phyloP scores from a whole-genome alignment of 2,329 filamentous ascomycete species.

The Penicillium palitans region DNA sequence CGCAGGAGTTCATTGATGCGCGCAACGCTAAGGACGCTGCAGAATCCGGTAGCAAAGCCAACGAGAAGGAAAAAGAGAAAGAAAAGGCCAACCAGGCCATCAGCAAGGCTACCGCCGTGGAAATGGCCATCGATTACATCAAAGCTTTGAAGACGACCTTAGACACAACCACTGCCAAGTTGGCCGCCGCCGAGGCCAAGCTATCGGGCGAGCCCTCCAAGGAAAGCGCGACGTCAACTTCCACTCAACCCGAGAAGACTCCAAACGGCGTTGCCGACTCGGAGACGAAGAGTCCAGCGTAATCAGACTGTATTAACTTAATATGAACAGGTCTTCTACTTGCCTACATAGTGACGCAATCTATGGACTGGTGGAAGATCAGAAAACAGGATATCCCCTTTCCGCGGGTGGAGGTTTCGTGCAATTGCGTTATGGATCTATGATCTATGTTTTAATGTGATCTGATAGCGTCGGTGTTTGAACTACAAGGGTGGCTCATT shows the following conservation, averaged over 20 bases:
- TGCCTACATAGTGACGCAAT: background rate
- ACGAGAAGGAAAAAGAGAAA: constrained; percentile 53
- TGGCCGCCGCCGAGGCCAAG: constrained; percentile 63
- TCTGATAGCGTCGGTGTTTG: constrained; percentile 12
- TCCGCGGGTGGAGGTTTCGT: background rate
- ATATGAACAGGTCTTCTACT: background rate
- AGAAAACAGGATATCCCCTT: background rate
- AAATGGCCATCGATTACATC: constrained; percentile 94
- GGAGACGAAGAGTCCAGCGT: background rate
- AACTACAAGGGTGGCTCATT: background rate
- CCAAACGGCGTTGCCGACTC: background rate
- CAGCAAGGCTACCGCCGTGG: constrained; percentile 97
- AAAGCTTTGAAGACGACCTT: constrained; percentile 76
- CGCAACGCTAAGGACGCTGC: constrained; percentile 41
- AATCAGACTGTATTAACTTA: constrained; percentile 1
- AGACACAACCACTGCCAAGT: constrained; percentile 61
- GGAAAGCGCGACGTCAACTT: background rate
- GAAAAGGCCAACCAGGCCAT: constrained; percentile 57
- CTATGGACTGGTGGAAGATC: background rate
- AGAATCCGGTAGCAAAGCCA: constrained; percentile 41
- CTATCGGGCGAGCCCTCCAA: constrained; percentile 8
- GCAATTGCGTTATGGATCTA: constrained; percentile 1
- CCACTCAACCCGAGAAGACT: background rate
- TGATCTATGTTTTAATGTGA: background rate
- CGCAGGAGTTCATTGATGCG: constrained; percentile 52